Base-by-base conservation (phyloP, 2,329 filamentous ascomycete species). In the Graphiopsis chlorocephala region DNA sequence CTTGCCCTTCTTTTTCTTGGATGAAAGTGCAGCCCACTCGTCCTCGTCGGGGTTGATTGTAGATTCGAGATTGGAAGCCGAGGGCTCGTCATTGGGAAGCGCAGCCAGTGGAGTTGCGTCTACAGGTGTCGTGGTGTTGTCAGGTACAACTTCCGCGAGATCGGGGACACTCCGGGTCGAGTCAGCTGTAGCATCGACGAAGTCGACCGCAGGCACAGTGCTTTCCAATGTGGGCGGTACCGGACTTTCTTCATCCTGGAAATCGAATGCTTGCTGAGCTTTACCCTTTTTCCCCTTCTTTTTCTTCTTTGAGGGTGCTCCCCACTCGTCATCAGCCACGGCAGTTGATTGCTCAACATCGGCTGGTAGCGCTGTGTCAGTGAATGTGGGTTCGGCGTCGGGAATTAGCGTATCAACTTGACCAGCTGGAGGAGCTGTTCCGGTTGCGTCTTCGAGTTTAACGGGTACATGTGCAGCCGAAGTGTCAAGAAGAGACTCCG, bases 1-100 rank as follows among this genome's bases (percentile, higher is more conserved):
- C 63, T 73, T 72, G 64, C 68, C 68, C 60, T 71, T 72, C 61
- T 68, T 70, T 42, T 45, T 64, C 48, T 57, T 63, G 14, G 59
- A 35, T 8, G 57, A 50, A 29, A 33, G 15, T 28, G 57, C 17
- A 7, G 58, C 64, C 63, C 66, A 68, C 20, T 62, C 64, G 47
- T 72, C 67, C 28, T 42, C 47, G 38, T 55, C 42, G 2, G 48
- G 48, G 14, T 28, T 28, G 26, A 25, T 14, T 28, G 15, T 28
- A 52, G 26, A 3, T 26, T 26, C 48, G 26, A 28, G 48, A 17
- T 29, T 28, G 12, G 48, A 14, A 29, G 48, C 6, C 4, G 48
- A 4, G 15, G 14, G 14, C 23, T 29, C 25, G 48, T 26, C 26
- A n/a, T 7, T 28, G 25, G 48, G 48, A 26, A 28, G 14, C 7